These are phyloP conservation scores for Nicotiana noctiflora DNA, from an alignment of 257 asterid genomes.

Conservation along the genomic window DNA sequence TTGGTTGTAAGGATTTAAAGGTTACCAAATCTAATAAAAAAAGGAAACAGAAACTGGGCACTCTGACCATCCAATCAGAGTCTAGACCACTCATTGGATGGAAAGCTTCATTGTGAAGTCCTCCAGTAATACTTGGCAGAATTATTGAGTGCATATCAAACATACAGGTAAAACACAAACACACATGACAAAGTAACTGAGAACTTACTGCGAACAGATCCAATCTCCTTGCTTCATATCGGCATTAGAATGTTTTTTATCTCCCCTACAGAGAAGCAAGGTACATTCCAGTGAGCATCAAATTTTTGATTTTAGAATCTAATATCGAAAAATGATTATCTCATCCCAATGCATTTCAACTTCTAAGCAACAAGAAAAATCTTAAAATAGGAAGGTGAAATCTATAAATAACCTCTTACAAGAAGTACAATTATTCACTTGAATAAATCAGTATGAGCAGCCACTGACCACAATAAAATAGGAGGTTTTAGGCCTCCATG, in stretches of 20 bases:
- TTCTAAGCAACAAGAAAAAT: neutral
- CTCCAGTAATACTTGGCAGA: neutral
- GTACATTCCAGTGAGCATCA: slow-evolving; percentile 22
- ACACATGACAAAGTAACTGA: neutral
- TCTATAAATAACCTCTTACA: slow-evolving; percentile 2
- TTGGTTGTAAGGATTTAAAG: neutral
- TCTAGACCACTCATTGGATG: neutral
- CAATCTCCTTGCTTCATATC: slow-evolving; percentile 42
- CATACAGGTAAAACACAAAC: neutral
- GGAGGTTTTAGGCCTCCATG: too few relatives aligned
- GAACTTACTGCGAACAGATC: slow-evolving; percentile 28
- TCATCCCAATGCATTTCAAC: neutral
- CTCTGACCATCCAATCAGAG: neutral
- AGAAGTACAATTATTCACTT: neutral
- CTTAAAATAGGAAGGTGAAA: neutral
- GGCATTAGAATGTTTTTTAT: slow-evolving; percentile 5
- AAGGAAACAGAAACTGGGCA: neutral
- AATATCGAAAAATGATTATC: neutral
- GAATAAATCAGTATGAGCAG: neutral
- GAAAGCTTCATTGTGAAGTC: neutral
- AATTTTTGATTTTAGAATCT: slow-evolving; percentile 23
- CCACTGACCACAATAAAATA: neutral
- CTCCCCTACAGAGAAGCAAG: slow-evolving; percentile 26
- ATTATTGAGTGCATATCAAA: neutral
- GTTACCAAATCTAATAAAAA: neutral